Conservation (phyloP, 768 basidiomycete species). For the Suillus americanus region DNA sequence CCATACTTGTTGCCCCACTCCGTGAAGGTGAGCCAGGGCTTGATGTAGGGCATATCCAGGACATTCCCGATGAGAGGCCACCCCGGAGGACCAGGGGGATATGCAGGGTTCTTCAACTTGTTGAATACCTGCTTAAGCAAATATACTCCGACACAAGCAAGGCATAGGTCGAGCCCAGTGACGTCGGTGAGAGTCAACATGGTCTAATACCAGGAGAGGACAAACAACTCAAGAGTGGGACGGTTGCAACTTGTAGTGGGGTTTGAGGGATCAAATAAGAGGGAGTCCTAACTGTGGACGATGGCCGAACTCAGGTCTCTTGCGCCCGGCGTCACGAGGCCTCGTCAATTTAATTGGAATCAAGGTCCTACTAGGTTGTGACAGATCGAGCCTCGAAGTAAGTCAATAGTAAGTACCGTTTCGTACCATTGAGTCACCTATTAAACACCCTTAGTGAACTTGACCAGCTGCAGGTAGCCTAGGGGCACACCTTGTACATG, state of each 20-base stretch:
- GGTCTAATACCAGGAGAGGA: not conserved
- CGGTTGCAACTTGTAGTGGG: not conserved
- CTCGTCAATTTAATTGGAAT: too few relatives aligned
- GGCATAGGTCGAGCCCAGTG: conserved; percentile 33
- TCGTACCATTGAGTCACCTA: too few relatives aligned
- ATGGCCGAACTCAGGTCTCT: too few relatives aligned
- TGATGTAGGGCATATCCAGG: conserved; percentile 46
- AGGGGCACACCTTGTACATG: too few relatives aligned
- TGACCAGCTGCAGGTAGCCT: too few relatives aligned
- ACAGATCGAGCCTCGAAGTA: too few relatives aligned
- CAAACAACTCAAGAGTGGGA: not conserved
- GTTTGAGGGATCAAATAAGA: not conserved
- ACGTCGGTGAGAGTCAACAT: conserved; percentile 14
- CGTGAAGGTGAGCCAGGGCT: conserved; percentile 45
- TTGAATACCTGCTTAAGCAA: conserved; percentile 22
- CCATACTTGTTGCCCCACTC: conserved; percentile 49
- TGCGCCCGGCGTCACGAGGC: too few relatives aligned
- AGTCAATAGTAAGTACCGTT: too few relatives aligned
- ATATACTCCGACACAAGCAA: conserved; percentile 29
- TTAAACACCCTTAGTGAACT: too few relatives aligned
- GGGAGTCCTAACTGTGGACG: not conserved
- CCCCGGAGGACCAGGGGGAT: conserved; percentile 48
- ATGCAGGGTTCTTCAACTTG: conserved; percentile 20
- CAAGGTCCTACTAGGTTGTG: too few relatives aligned
- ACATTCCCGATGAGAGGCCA: conserved; percentile 48